A percentile compares a stretch with the other conserved stretches of the same genome.
Conservation (phyloP, 805 yeast species). For the Zygoascus biomembranicola region DNA sequence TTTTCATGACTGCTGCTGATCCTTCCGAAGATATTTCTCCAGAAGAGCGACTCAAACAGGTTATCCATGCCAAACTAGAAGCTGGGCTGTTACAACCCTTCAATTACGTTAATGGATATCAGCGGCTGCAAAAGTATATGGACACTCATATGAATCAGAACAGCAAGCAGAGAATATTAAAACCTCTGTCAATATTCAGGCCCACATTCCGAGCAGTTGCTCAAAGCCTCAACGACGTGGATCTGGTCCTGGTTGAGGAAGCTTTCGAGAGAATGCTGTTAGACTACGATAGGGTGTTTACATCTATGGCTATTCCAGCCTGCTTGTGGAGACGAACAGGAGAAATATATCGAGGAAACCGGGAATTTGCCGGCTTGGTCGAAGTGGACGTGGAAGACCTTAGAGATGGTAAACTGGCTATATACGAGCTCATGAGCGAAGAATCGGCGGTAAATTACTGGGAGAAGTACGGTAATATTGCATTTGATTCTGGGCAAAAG, state of each 20-base stretch:
- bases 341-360: conserved; percentile 89
- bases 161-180: conserved; percentile 75
- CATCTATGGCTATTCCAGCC: conserved; percentile 96
- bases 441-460: conserved; percentile 95
- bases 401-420: conserved; percentile 85
- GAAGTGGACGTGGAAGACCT: conserved; percentile 85
- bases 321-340: conserved; percentile 97
- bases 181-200: conserved; percentile 75
- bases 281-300: conserved; percentile 90
- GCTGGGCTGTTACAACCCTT: conserved; percentile 91
- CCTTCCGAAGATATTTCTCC: conserved; percentile 93
- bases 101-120: conserved; percentile 90
- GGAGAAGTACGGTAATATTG: conserved; percentile 96
- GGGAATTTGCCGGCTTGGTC: conserved; percentile 89
- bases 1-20: conserved; percentile 93
- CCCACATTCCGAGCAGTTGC: conserved; percentile 95
- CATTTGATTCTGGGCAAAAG: conserved; percentile 91
- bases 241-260: conserved; percentile 86
- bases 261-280: conserved; percentile 87
- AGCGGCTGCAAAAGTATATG: conserved; percentile 82
- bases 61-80: conserved; percentile 85
- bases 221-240: conserved; percentile 80
- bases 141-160: conserved; percentile 82
- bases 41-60: conserved; percentile 86
- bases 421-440: conserved; percentile 90